Evolutionary conservation across 2,329 filamentous ascomycete genomes (phyloP), one percentile per base, ranked within the genome.

Genomic region (Ophiostoma novo-ulmi): DNA sequence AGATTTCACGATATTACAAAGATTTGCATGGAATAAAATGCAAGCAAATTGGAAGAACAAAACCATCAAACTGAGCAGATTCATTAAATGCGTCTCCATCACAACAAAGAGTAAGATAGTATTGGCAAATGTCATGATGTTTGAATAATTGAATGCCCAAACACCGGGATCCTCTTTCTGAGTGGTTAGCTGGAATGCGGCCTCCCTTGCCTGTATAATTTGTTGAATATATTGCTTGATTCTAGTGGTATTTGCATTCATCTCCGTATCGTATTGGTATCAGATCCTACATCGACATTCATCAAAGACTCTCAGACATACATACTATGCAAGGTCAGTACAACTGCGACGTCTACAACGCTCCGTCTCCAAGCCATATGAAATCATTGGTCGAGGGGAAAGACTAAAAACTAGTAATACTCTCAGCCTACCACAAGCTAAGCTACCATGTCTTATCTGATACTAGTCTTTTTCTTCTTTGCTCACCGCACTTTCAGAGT

Each of bases 401-500:
- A 14, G 44, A 20, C 31, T 31, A 48, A 7, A 20, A 48, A 8
- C 1, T 14, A 31, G 31, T 31, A 31, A 31, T 31, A 4, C 31
- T 31, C 31, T 31, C 31, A 44, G 41, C 11, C 41, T 48, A 48
- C 44, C 44, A 48, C 44, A 48, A 17, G 44, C 44, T 31, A 31
- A 17, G 44, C 44, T 48, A 48, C 17, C 44, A 20, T 48, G 44
- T 48, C 44, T 48, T 48, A 20, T 20, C 44, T 48, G 44, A 48
- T 48, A 20, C 44, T 48, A 48, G 44, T 58, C n/a, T 36, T 36
- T 63, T 36, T 38, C 31, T 22, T 31, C 31, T 64, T 64, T 36
- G 61, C 61, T 64, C 61, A 64, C 61, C 61, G 61, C 35, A 64
- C 61, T 64, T 64, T 64, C 61, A 64, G 35, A 36, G 31, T 64